Base-by-base conservation (phyloP, 106 monocot species). In the Phalaenopsis equestris region DNA sequence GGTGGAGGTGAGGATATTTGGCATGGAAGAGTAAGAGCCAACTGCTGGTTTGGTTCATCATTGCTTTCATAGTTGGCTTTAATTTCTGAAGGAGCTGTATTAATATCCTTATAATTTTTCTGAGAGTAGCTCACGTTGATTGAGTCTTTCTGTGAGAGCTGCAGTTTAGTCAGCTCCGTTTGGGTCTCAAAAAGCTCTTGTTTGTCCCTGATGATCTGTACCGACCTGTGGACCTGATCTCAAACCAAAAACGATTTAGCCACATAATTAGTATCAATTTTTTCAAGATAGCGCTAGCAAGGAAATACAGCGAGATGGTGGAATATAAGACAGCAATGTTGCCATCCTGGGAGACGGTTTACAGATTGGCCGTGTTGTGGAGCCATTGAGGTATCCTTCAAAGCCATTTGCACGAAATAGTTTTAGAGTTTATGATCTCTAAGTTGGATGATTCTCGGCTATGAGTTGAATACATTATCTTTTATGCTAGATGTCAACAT, bases 181-280 rank as follows among this genome's bases (percentile, higher is more conserved):
- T 94, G 97, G 64, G 97, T 72, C 72, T 98, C 92, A 67, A 86
- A 89, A 45, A 98, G 87, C 73, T 98, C 97, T 87, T 98, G 97
- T 56, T 89, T 92, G 85, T 98, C 92, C 79, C 97, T 85, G 36
- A 98, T 75, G 75, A 98, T 94, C 77, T 98, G 94, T 43, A 98
- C 87, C 52, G 94, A 94, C 77, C 94, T 89, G 88, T 94, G 90
- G 15, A 98, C 87, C 97, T 98, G 81, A 3, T 18, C 56, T 21
- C 24, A 65, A 24, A 65, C 5, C n/a, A 65, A 65, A 24, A 65
- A 65, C n/a, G n/a, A 23, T 52, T 21, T 30, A 21, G 24, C 23
- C 64, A 21, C 64, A 65, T 52, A 65, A 65, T 61, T 61, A 61
- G 18, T 19, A 65, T 65, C 64, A 57, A 5, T 23, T 65, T 12